Evolutionary conservation across 495 filamentous ascomycete genomes (phyloP).

Genomic region (Symbiotaphrina buchneri): DNA sequence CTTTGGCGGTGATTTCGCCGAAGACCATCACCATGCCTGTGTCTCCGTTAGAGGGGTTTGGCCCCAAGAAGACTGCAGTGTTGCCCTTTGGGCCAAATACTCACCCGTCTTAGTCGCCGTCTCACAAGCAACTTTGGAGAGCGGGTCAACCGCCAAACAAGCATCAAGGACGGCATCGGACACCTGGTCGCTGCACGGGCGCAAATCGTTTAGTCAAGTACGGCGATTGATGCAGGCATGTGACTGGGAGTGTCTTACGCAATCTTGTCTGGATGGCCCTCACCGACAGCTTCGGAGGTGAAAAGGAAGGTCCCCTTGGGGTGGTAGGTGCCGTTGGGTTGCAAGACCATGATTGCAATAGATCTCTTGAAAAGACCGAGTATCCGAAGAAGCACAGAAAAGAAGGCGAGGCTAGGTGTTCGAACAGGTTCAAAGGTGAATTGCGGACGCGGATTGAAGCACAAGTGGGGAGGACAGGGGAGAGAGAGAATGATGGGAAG

Average conservation of each 20-base stretch:
- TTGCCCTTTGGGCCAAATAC: slow-evolving; percentile 5
- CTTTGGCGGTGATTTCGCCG: slow-evolving; percentile 96
- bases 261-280: slow-evolving; percentile 97
- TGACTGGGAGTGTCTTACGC: slow-evolving; percentile 25
- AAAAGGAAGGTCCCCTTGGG: slow-evolving; percentile 81
- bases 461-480: slow-evolving; percentile 8
- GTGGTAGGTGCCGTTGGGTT: no score
- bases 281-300: slow-evolving; percentile 97
- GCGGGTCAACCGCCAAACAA: slow-evolving; percentile 76
- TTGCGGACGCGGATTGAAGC: slow-evolving; percentile 9
- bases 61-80: slow-evolving; percentile 4
- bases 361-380: no score
- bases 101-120: slow-evolving; percentile 93
- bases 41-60: slow-evolving; percentile 1
- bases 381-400: no score
- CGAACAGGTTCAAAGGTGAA: no score
- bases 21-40: slow-evolving; percentile 95
- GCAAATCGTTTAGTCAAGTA: neutral
- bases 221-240: slow-evolving; percentile 4
- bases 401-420: no score
- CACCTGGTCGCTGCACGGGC: slow-evolving; percentile 87
- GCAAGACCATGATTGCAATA: slow-evolving; percentile 29
- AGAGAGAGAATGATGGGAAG: slow-evolving; percentile 1
- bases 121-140: slow-evolving; percentile 98
- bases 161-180: slow-evolving; percentile 98